Evolutionary conservation across 257 asterid species (phyloP), one percentile per base, ranked within the genome.

Genomic region (Salvia hispanica): DNA sequence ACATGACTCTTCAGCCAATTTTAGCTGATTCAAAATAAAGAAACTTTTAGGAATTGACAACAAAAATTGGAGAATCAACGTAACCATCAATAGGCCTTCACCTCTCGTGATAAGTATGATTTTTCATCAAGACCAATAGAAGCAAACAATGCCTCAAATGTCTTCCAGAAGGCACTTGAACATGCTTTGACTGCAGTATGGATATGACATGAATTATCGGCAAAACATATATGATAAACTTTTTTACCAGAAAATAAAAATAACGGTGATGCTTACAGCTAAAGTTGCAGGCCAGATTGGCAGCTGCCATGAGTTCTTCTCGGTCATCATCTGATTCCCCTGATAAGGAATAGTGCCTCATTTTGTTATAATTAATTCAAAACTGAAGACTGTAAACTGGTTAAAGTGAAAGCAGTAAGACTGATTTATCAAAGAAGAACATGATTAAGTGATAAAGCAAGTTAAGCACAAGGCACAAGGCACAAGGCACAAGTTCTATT

Each of bases 291-390:
- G 95, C 91, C 66, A 77, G 77, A 56, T 81, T 88, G 53, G 97
- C 97, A 58, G 95, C 95, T 54, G 83, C 68, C 69, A 82, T 42
- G 74, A 90, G 90, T 77, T 93, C 99, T 64, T 93, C 99, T 3
- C 80, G 91, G 56, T 88, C 97, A 58, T 92, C 98, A 53, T 90
- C 97, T 51, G 89, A 82, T 78, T 93, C 97, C 79, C 97, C 99
- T 93, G 82, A 75, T 71, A 73, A 77, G 6, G 14, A 57, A 70
- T 6, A 59, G 40, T 36, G 31, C 21, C 67, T 58, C 39, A 58
- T 31, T 51, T 52, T 36, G 34, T 18, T 50, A 46, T 44, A 58
- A 53, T 45, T 7, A 45, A 16, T 14, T 61, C 48, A 44, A 45
- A 66, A 52, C 55, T n/a, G 18, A 46, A 70, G 47, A 62, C 44